Base-by-base conservation (phyloP, 768 basidiomycete species). In the Suillus subalutaceus region DNA sequence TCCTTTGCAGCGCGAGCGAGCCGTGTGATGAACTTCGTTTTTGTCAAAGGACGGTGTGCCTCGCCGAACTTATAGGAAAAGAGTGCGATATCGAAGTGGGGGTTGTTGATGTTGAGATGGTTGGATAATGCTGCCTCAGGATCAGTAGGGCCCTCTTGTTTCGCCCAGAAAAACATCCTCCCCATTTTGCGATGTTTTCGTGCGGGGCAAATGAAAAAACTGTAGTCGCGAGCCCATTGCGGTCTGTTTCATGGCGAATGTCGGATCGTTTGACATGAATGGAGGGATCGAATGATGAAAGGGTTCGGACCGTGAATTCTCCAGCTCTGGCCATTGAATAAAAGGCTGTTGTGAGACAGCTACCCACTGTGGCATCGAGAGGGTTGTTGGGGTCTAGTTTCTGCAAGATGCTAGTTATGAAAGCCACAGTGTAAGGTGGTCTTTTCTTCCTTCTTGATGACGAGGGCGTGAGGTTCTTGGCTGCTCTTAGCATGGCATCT, bases 161-260 rank as follows among this genome's bases (percentile, higher is more conserved):
- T 20, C 0, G 78, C 72, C 74, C 77, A 81, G 64, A 69, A 76
- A n/a, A 8, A 79, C 67, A 30, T 80, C 77, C 63, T 82, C 77
- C 0, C 78, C 78, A 3, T 43, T 59, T 1, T n/a, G 41, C 0
- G 71, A 43, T 10, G 41, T 40, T 30, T 72, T 71, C 0, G 67
- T 71, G 12, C 46, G 13, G 1, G 71, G 71, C 3, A 72, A 12
- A 32, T 30, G 32, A 40, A 72, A n/a, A 58, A 6, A 59, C 57
- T 2, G 68, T 67, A 7, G 55, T 41, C n/a, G 40, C 35, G 20
- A 50, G 57, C 1, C 76, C 74, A 20, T 77, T 67, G 0, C 73
- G 58, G 44, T 80, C 80, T 9, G 4, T n/a, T 0, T 68, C 68
- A 0, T 44, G 6, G 2, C 9, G 7, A 0, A 56, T 37, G 37